phyloP scores from a whole-genome alignment of 2,329 filamentous ascomycete species.

The Magnaporthiopsis poae region DNA sequence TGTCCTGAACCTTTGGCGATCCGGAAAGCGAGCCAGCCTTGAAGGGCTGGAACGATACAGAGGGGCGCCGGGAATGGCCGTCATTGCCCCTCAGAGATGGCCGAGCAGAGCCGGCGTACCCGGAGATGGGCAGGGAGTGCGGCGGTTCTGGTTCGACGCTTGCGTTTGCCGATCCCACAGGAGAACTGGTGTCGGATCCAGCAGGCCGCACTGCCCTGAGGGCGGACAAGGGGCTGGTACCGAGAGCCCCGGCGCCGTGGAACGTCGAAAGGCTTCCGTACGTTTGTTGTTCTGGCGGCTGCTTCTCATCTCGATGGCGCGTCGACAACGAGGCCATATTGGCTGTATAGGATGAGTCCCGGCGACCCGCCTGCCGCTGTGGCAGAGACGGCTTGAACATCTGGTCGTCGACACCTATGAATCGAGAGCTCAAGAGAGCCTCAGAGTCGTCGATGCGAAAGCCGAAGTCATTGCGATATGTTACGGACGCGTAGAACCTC shows the following conservation, averaged over 20 bases:
- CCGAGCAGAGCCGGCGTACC: constrained; percentile 20
- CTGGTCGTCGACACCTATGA: constrained; percentile 82
- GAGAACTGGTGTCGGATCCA: constrained; percentile 54
- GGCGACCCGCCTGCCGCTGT: constrained; percentile 35
- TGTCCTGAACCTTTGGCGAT: constrained; percentile 52
- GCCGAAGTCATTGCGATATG: constrained; percentile 78
- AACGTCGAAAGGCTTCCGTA: constrained; percentile 89
- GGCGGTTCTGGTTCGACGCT: constrained; percentile 36
- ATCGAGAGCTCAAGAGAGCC: constrained; percentile 79
- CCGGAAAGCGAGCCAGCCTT: constrained; percentile 92
- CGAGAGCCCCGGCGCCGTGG: constrained; percentile 65
- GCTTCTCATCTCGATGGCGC: constrained; percentile 36
- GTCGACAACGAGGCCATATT: constrained; percentile 68
- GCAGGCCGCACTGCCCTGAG: constrained; percentile 57
- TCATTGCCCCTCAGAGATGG: constrained; percentile 38
- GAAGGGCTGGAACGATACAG: constrained; percentile 87
- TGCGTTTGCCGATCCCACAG: constrained; percentile 40
- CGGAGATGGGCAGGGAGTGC: constrained; percentile 43
- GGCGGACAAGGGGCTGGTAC: constrained; percentile 77
- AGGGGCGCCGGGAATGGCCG: constrained; percentile 57
- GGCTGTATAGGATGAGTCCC: constrained; percentile 39
- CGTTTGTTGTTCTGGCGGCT: constrained; percentile 55
- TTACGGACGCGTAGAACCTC: constrained; percentile 68
- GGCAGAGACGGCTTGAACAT: constrained; percentile 73
- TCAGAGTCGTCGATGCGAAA: constrained; percentile 89